Evolutionary conservation across 495 filamentous ascomycete genomes (phyloP), one percentile per base, ranked within the genome.

Genomic region (Talaromyces trachyspermus): DNA sequence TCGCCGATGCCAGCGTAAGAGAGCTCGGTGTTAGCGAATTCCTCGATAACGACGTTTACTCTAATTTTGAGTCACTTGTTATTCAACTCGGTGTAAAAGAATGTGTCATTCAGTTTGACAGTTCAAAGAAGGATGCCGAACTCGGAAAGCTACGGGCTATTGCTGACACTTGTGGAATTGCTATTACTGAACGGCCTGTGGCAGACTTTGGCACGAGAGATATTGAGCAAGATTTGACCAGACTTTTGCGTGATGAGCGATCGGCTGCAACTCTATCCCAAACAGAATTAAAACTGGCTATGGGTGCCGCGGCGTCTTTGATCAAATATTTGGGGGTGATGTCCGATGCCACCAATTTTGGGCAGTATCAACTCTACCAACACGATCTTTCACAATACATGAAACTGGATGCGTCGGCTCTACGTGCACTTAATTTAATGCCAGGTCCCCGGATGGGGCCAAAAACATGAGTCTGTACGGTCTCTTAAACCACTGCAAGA

Each of bases 401-500:
- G 92, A 97, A 95, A 66, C 80, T 99, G 10, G 92, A 99, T 71
- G 86, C 94, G 10, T 88, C 92, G 4, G 92, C 92, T 2, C 70
- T 99, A 12, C 88, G 91, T 49, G 92, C 92, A 10, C 75, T 99
- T 37, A 99, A 97, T 56, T 75, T 99, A 15, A 96, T 99, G 88
- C 92, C 92, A 18, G 91, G 94, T 14, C 88, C 86, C 7, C 80
- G 88, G 94, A 97, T 56, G 94, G 92, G 14, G 77, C 89, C 17
- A 96, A 95, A 71, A 95, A 77, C n/a, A 99, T 97, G 94, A 95
- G 87, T 57, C 55, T 99, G 49, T 97, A 86, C 54, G 92, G 92
- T 2, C 62, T 99, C 26, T 71, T 99, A 43, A 97, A 99, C 58
- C 94, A 97, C 58, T 99, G 92, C 75, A 99, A 95, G 65, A 99